phyloP scores from a whole-genome alignment of 306 rosid species.

The Pyrus pyrifolia region DNA sequence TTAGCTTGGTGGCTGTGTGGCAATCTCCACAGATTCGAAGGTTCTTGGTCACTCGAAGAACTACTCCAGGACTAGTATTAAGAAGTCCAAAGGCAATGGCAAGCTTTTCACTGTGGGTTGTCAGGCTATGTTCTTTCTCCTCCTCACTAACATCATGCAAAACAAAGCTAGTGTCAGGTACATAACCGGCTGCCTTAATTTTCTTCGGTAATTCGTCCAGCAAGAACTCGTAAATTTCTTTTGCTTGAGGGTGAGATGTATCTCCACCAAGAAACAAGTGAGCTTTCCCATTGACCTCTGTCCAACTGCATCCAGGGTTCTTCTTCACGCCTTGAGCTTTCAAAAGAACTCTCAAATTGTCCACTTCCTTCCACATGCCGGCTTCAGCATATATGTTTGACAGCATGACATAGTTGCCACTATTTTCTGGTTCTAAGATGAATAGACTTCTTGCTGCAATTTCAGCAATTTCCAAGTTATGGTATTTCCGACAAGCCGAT shows the following conservation, averaged over 20 bases:
- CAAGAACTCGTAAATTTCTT: slow-evolving; percentile 9
- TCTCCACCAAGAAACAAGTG: slow-evolving; percentile 29
- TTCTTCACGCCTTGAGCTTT: slow-evolving; percentile 20
- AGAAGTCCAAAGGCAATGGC: slow-evolving; percentile 27
- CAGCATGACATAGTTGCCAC: slow-evolving; percentile 26
- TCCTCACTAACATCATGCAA: slow-evolving; percentile 29
- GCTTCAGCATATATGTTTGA: slow-evolving; percentile 25
- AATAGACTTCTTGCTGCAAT: slow-evolving; percentile 16
- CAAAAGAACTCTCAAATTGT: slow-evolving; percentile 5
- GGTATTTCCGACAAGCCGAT: slow-evolving; percentile 18
- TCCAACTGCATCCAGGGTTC: slow-evolving; percentile 31
- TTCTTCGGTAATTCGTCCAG: slow-evolving; percentile 13
- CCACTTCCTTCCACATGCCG: slow-evolving; percentile 24
- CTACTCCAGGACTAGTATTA: slow-evolving; percentile 14
- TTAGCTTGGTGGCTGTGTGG: slow-evolving; percentile 18
- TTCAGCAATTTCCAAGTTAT: slow-evolving; percentile 16
- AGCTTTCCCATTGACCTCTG: slow-evolving; percentile 18
- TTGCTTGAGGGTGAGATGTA: slow-evolving; percentile 17
- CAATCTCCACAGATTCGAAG: slow-evolving; percentile 28
- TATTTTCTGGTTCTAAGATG: slow-evolving; percentile 17
- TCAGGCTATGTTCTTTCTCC: slow-evolving; percentile 25
- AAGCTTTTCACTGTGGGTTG: slow-evolving; percentile 25
- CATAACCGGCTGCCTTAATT: slow-evolving; percentile 20
- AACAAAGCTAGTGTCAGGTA: slow-evolving; percentile 19
- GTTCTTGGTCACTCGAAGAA: slow-evolving; percentile 20